phyloP scores from a whole-genome alignment of 164 flowering plant genomes.

The Magnolia sinica region DNA sequence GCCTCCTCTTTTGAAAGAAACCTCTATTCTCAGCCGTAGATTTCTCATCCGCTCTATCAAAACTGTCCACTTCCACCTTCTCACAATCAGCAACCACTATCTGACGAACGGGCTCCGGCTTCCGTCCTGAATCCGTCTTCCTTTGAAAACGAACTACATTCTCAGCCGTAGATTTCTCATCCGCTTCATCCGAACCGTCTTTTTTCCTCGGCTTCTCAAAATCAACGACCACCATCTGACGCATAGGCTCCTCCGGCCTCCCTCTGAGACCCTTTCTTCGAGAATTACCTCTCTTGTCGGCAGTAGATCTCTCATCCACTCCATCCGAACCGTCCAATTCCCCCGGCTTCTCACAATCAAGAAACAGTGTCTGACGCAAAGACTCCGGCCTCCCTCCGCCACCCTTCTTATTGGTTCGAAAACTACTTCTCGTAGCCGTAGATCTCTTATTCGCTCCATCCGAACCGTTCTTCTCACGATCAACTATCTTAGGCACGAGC shows the following conservation, averaged over 20 bases:
- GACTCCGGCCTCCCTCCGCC: not conserved
- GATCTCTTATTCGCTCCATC: not conserved
- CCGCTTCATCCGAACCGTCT: not conserved
- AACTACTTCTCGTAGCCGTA: not conserved
- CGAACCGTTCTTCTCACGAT: not conserved
- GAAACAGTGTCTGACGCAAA: not conserved
- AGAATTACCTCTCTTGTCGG: not conserved
- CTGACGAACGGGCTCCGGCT: too few species aligned
- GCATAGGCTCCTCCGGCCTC: not conserved
- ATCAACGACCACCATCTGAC: not conserved
- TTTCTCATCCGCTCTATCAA: not conserved
- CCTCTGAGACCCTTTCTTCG: not conserved
- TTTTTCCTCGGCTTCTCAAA: too few species aligned
- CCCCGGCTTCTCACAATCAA: not conserved
- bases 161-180: slow-evolving; percentile 1
- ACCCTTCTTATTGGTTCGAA: not conserved
- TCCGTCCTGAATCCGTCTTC: too few species aligned
- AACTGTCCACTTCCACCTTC: not conserved
- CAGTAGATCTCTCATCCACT: not conserved
- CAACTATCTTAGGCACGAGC: not conserved
- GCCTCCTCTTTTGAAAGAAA: not conserved
- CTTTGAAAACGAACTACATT: not conserved
- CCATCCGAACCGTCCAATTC: not conserved
- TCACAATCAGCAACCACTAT: too few species aligned
- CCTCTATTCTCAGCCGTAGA: not conserved